Evolutionary conservation across 148 eudicot genomes (phyloP).

Genomic region (Diospyros kaki): DNA sequence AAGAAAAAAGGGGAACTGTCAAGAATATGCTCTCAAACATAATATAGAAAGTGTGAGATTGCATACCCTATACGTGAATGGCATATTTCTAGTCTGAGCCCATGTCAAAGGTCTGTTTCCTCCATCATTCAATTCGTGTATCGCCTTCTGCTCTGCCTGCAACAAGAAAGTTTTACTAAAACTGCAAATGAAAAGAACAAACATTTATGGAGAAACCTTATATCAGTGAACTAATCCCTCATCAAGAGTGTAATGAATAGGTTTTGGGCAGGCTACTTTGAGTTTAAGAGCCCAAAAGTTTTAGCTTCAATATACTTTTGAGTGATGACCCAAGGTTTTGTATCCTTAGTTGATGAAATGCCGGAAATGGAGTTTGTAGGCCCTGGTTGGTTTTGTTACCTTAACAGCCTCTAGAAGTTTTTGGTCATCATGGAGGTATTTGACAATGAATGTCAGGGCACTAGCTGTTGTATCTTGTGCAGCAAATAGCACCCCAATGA

Average conservation of each 20-base stretch:
- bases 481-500: constrained; percentile 84
- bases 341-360: background rate
- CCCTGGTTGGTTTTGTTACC: constrained; percentile 26
- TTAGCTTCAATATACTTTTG: too few relatives aligned
- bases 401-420: constrained; percentile 47
- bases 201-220: too few relatives aligned
- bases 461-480: constrained; percentile 96
- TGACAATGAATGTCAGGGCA: constrained; percentile 76
- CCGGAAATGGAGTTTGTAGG: constrained; percentile 1
- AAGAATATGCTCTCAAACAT: background rate
- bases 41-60: background rate
- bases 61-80: constrained; percentile 61
- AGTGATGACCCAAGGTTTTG: too few relatives aligned
- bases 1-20: background rate
- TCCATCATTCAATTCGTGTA: constrained; percentile 40
- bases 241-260: too few relatives aligned
- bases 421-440: constrained; percentile 58
- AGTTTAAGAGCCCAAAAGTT: too few relatives aligned
- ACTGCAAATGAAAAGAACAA: too few relatives aligned
- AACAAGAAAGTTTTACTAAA: background rate
- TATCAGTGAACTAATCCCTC: too few relatives aligned
- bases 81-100: constrained; percentile 77
- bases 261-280: too few relatives aligned
- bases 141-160: constrained; percentile 66
- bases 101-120: constrained; percentile 57